These are phyloP conservation scores for Paraleonurus japonicus DNA, from an alignment of 257 asterid genomes.

Conservation along the genomic window DNA sequence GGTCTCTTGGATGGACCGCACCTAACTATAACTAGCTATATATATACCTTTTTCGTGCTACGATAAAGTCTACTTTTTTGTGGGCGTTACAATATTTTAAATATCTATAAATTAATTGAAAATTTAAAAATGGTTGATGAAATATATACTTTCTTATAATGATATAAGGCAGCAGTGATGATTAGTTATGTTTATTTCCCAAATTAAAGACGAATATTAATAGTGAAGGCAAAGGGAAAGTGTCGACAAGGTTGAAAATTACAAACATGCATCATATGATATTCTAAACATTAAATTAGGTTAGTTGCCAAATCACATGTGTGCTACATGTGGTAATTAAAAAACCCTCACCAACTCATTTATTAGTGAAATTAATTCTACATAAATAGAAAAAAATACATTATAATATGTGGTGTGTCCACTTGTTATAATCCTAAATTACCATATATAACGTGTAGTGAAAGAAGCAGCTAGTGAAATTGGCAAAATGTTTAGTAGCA, in stretches of 20 bases:
- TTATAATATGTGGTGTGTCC: neutral
- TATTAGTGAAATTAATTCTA: neutral
- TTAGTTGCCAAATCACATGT: slow-evolving; percentile 38
- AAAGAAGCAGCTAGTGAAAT: neutral
- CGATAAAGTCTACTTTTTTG: neutral
- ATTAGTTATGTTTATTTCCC: neutral
- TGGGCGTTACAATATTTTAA: neutral
- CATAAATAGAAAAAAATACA: neutral
- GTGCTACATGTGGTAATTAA: slow-evolving; percentile 22
- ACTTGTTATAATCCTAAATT: neutral
- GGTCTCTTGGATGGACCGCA: neutral
- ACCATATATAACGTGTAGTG: neutral
- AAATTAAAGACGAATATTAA: neutral
- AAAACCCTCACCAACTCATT: slow-evolving; percentile 23
- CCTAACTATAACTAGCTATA: too few species aligned
- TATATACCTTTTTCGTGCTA: neutral
- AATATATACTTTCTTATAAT: neutral
- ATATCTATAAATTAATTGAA: neutral
- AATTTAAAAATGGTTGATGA: neutral
- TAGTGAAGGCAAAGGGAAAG: neutral
- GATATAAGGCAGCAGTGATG: neutral
- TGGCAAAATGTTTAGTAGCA: neutral
- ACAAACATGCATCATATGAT: slow-evolving; percentile 2
- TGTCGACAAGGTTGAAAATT: slow-evolving; percentile 8
- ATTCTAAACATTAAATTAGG: slow-evolving; percentile 39